A percentile compares a stretch with the other conserved stretches of the same genome.
Evolutionary conservation across 139 green algal genomes (phyloP).

Genomic region (Closterium sp.): DNA sequence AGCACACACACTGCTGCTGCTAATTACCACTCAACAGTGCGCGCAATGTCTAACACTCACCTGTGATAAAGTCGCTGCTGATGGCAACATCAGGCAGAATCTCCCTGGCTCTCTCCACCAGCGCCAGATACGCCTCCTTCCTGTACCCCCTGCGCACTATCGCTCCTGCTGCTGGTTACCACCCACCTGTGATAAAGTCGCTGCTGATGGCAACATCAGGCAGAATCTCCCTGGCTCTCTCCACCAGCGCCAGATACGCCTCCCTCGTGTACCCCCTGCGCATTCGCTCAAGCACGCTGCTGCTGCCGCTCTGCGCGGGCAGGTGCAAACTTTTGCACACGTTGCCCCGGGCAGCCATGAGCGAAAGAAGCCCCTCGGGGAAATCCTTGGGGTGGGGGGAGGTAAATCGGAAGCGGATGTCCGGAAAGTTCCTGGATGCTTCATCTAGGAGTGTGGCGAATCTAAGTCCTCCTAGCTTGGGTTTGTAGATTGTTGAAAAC

Average conservation of each 20-base stretch:
- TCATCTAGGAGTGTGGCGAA: conserved; percentile 81
- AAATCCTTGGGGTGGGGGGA: conserved; percentile 84
- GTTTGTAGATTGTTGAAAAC: conserved; percentile 80
- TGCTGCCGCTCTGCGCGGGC: conserved; percentile 82
- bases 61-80: conserved; percentile 82
- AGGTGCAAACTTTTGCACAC: conserved; percentile 87
- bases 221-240: conserved; percentile 57
- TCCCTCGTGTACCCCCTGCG: conserved; percentile 76
- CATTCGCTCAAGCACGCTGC: conserved; percentile 73
- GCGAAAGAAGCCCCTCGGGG: conserved; percentile 57
- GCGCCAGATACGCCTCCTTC: conserved; percentile 52
- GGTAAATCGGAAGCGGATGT: conserved; percentile 90
- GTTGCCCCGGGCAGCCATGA: conserved; percentile 70
- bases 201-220: conserved; percentile 74
- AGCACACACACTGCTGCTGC: conserved; percentile 68
- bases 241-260: conserved; percentile 80
- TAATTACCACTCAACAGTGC: no score
- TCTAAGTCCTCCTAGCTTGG: conserved; percentile 57
- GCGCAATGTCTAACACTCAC: neutral
- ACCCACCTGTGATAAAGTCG: conserved; percentile 74
- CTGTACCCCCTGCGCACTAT: conserved; percentile 78
- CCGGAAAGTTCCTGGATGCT: conserved; percentile 68
- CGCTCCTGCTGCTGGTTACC: neutral
- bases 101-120: neutral
- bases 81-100: conserved; percentile 70